These are phyloP conservation scores for Backusella luteola DNA, from an alignment of 192 early-diverging fungal species.

Conservation along the genomic window DNA sequence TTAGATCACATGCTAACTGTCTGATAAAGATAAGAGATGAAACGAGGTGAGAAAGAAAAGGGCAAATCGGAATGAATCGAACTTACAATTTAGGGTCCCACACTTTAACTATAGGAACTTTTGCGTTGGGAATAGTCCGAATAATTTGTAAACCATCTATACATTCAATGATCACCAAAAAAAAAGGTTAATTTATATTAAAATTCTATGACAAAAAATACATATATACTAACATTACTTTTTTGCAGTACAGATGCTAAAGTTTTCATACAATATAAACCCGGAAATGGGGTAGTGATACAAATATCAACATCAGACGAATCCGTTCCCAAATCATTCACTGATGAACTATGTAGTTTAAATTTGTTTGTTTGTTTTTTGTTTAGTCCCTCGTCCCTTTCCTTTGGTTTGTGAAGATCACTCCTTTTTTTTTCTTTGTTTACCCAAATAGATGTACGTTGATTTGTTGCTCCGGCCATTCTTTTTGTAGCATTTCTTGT, in stretches of 20 bases:
- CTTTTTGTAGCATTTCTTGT: not conserved
- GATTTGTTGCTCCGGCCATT: not conserved
- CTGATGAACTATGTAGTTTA: not conserved
- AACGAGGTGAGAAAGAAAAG: not conserved
- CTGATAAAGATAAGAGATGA: constrained; percentile 38
- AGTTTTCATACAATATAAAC: not conserved
- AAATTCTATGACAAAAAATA: not conserved
- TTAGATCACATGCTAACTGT: constrained; percentile 82
- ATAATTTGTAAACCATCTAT: not conserved
- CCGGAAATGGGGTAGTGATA: constrained; percentile 4
- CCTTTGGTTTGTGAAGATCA: not conserved
- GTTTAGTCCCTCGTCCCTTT: not conserved
- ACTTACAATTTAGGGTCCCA: constrained; percentile 1
- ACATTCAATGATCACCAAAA: too few relatives aligned
- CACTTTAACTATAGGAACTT: constrained; percentile 3
- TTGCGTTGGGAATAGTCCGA: not conserved
- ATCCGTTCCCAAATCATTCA: not conserved
- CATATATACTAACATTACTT: constrained; percentile 7
- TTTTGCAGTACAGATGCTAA: not conserved
- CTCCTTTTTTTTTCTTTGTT: not conserved
- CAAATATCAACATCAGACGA: not conserved
- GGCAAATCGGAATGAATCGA: not conserved
- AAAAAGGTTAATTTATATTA: not conserved
- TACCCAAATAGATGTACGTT: constrained; percentile 2
- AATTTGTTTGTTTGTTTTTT: not conserved